Evolutionary conservation across 208 protist genomes (phyloP).

Genomic region (Porcisia hertigi): DNA sequence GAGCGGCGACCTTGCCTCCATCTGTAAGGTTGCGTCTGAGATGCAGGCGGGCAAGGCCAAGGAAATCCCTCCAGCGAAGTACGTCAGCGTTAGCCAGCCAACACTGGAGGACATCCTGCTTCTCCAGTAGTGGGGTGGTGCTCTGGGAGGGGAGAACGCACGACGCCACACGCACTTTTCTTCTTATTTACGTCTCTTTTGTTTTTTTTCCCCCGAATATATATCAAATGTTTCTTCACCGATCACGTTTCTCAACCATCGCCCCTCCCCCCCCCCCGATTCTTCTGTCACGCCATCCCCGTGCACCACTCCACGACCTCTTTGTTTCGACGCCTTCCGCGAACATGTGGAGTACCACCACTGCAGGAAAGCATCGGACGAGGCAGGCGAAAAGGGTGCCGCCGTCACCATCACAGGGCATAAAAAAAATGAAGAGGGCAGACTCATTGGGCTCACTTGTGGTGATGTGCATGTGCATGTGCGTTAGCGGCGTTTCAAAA

Average conservation of each 20-base stretch:
- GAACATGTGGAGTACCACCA: too few relatives aligned
- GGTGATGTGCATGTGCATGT: neutral
- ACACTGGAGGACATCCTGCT: conserved; percentile 76
- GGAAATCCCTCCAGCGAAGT: conserved; percentile 49
- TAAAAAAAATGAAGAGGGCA: too few relatives aligned
- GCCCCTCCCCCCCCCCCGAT: too few relatives aligned
- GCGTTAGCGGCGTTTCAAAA: neutral
- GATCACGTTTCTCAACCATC: too few relatives aligned
- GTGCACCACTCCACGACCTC: too few relatives aligned
- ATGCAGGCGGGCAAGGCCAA: conserved; percentile 44
- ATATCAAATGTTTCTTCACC: too few relatives aligned
- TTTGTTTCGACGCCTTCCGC: too few relatives aligned
- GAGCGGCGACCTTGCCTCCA: conserved; percentile 35
- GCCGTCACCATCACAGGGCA: too few relatives aligned
- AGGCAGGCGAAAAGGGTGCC: too few relatives aligned
- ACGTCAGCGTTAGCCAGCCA: conserved; percentile 66
- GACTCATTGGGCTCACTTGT: neutral
- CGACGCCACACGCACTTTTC: neutral
- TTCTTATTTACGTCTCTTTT: neutral
- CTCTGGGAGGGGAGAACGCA: neutral
- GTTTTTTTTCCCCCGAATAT: too few relatives aligned
- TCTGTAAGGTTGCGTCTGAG: conserved; percentile 42
- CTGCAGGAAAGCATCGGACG: too few relatives aligned
- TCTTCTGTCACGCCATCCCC: too few relatives aligned
- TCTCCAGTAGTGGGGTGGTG: conserved; percentile 22